These are phyloP conservation scores for Russula abietina DNA, from an alignment of 768 basidiomycete genomes.

Conservation along the genomic window DNA sequence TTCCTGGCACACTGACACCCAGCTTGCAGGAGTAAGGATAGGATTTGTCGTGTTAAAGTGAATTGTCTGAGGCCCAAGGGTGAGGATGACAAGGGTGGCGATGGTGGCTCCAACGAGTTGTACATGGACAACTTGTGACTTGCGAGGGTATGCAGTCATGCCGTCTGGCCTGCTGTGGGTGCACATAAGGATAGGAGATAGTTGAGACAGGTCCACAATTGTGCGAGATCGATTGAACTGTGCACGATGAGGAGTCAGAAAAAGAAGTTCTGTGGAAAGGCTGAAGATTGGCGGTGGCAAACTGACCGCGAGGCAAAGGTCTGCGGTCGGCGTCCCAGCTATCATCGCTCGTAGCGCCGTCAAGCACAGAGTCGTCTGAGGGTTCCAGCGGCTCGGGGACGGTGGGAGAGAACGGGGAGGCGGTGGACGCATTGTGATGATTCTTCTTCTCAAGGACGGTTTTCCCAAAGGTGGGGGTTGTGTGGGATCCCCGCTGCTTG, in stretches of 20 bases:
- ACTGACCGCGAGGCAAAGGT: slow-evolving; percentile 14
- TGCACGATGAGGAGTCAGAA: not conserved
- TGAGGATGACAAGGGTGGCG: too few relatives aligned
- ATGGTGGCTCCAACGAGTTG: too few relatives aligned
- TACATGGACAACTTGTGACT: too few relatives aligned
- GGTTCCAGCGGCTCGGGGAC: slow-evolving; percentile 20
- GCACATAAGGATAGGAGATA: too few relatives aligned
- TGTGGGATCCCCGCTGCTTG: slow-evolving; percentile 71
- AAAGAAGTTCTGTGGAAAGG: not conserved
- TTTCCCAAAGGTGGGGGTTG: slow-evolving; percentile 68
- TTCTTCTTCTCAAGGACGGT: slow-evolving; percentile 19
- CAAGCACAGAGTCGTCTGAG: slow-evolving; percentile 23
- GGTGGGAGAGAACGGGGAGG: slow-evolving; percentile 13
- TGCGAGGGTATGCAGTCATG: too few relatives aligned
- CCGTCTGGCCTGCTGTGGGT: too few relatives aligned
- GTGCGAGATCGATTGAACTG: slow-evolving; percentile 13
- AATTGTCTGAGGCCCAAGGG: too few relatives aligned
- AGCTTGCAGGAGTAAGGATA: too few relatives aligned
- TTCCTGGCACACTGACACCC: too few relatives aligned
- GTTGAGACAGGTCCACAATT: slow-evolving; percentile 13
- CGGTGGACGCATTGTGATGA: slow-evolving; percentile 4
- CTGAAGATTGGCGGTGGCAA: not conserved
- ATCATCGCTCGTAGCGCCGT: slow-evolving; percentile 18
- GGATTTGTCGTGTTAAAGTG: too few relatives aligned
- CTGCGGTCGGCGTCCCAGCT: slow-evolving; percentile 19